Conservation (phyloP, 495 filamentous ascomycete species). For the Penicillium soppii region DNA sequence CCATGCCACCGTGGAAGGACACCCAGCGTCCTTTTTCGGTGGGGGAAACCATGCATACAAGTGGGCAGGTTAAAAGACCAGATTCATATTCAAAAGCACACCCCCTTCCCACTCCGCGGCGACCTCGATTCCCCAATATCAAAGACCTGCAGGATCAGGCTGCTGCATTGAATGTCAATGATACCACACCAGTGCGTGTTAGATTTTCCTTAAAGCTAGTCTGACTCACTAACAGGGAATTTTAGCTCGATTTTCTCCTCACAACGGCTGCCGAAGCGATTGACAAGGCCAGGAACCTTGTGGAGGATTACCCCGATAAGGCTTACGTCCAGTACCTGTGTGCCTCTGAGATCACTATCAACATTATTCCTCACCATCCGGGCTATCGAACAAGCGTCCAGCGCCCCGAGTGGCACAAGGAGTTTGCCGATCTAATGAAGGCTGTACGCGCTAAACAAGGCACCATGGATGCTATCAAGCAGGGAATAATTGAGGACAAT, state of each 20-base stretch:
- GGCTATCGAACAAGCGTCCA: slow-evolving; percentile 52
- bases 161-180: slow-evolving; percentile 39
- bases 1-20: slow-evolving; percentile 39
- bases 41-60: slow-evolving; percentile 32
- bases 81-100: slow-evolving; percentile 26
- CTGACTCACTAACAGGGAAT: slow-evolving; percentile 17
- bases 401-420: slow-evolving; percentile 37
- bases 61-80: slow-evolving; percentile 24
- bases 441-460: slow-evolving; percentile 48
- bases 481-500: slow-evolving; percentile 46
- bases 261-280: slow-evolving; percentile 37
- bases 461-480: slow-evolving; percentile 45
- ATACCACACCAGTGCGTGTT: slow-evolving; percentile 41
- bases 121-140: slow-evolving; percentile 62
- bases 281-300: slow-evolving; percentile 29
- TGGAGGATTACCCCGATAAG: slow-evolving; percentile 55
- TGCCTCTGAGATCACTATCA: slow-evolving; percentile 71
- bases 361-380: slow-evolving; percentile 70
- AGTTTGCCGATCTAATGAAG: slow-evolving; percentile 45
- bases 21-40: slow-evolving; percentile 27
- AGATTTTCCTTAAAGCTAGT: not conserved
- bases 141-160: slow-evolving; percentile 65
- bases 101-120: slow-evolving; percentile 9
- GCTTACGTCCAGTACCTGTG: slow-evolving; percentile 78
- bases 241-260: slow-evolving; percentile 37